phyloP scores from a whole-genome alignment of 2,329 filamentous ascomycete species.

The Fusarium sulawesiense region DNA sequence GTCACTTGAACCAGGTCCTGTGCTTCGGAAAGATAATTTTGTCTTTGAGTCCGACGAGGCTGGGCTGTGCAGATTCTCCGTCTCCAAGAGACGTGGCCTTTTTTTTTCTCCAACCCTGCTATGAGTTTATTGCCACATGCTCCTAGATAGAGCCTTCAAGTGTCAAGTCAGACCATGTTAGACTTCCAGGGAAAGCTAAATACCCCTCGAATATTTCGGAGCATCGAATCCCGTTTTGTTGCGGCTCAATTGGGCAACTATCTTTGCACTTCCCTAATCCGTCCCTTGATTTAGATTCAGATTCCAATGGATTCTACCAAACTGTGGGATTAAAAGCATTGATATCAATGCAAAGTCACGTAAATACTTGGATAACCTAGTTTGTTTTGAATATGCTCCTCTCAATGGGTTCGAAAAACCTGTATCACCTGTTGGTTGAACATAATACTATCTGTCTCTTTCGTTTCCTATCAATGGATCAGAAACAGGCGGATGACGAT shows the following conservation, averaged over 20 bases:
- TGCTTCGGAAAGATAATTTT: background rate
- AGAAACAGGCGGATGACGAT: conserved; percentile 13
- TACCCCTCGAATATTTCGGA: conserved; percentile 23
- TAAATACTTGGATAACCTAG: background rate
- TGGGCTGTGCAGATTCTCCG: conserved; percentile 13
- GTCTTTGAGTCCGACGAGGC: conserved; percentile 9
- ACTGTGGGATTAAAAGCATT: background rate
- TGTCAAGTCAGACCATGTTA: conserved; percentile 2
- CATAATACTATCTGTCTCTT: background rate
- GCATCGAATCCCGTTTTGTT: conserved; percentile 30
- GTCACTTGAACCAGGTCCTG: background rate
- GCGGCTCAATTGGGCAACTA: conserved; percentile 34
- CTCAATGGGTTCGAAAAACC: background rate
- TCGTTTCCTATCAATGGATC: conserved; percentile 1
- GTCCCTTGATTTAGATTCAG: background rate
- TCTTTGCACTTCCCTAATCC: conserved; percentile 22
- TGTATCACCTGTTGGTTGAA: background rate
- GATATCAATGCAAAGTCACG: background rate
- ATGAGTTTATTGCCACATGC: conserved; percentile 34
- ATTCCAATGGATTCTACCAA: background rate
- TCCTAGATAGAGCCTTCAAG: background rate
- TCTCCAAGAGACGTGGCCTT: conserved; percentile 25
- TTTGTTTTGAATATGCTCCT: background rate
- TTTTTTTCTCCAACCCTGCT: conserved; percentile 3
- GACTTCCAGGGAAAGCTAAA: background rate